phyloP scores from a whole-genome alignment of 2,329 filamentous ascomycete genomes.

The Pseudogymnoascus sp. region DNA sequence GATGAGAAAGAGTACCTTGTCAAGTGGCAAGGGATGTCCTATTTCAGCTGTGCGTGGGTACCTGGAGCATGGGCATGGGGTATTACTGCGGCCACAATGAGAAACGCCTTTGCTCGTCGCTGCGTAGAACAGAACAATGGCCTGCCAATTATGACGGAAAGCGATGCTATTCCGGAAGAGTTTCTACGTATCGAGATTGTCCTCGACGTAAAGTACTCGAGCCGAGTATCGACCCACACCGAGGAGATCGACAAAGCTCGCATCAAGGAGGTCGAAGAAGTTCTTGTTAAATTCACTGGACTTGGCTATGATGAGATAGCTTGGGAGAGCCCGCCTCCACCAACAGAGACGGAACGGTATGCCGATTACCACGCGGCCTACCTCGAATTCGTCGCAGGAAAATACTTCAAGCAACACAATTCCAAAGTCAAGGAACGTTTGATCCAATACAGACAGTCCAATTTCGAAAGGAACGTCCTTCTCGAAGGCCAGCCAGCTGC shows the following conservation, averaged over 20 bases:
- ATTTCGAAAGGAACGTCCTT: slow-evolving; percentile 61
- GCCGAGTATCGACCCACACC: slow-evolving; percentile 43
- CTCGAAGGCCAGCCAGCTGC: slow-evolving; percentile 65
- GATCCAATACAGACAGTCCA: slow-evolving; percentile 53
- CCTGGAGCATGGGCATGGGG: slow-evolving; percentile 85
- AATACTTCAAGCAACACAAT: slow-evolving; percentile 56
- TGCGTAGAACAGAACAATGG: slow-evolving; percentile 47
- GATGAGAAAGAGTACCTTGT: slow-evolving; percentile 87
- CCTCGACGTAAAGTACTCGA: slow-evolving; percentile 68
- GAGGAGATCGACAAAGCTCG: slow-evolving; percentile 65
- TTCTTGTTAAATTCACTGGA: slow-evolving; percentile 87
- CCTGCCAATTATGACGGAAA: slow-evolving; percentile 59
- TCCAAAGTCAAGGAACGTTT: slow-evolving; percentile 60
- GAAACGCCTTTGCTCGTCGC: slow-evolving; percentile 68
- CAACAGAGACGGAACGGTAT: slow-evolving; percentile 60
- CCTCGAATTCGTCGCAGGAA: slow-evolving; percentile 74
- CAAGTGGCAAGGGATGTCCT: slow-evolving; percentile 77
- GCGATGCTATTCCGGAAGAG: slow-evolving; percentile 82
- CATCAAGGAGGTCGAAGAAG: slow-evolving; percentile 63
- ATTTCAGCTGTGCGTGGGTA: slow-evolving; percentile 79
- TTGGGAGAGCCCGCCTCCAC: slow-evolving; percentile 74
- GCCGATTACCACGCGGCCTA: slow-evolving; percentile 77
- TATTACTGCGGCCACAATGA: slow-evolving; percentile 54
- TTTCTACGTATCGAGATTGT: slow-evolving; percentile 82
- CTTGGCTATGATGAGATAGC: slow-evolving; percentile 84